Base-by-base conservation (phyloP, 106 monocot genomes). In the Gastrodia elata region DNA sequence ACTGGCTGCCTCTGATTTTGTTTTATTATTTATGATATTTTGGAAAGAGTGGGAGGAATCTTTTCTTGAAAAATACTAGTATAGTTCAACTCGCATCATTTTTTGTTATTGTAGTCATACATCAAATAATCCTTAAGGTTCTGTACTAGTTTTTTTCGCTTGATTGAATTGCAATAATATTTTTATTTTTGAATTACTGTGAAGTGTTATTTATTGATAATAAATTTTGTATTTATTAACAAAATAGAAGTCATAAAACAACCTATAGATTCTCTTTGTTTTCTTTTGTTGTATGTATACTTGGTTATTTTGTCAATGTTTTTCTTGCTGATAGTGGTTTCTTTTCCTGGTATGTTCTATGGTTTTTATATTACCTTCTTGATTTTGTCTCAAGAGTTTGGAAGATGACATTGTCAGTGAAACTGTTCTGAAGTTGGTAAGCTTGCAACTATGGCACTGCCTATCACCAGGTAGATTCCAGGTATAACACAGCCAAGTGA, bases 391-490 rank as follows among this genome's bases (percentile, higher is more conserved):
- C 52, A 52, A 92, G 93, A 99, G 98, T 87, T 82, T 99, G 76
- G 98, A 99, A 74, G 91, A 99, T 84, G 93, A 91, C 52, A 75
- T 99, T 75, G 91, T 99, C 8, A 91, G 98, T 79, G 93, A 91
- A 74, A 91, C 83, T 77, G 85, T 99, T 75, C 77, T 99, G 44
- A 94, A 94, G 82, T 89, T 99, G 82, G 98, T 91, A 56, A 91
- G 86, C 71, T 70, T 99, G 74, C 88, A 90, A 64, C 77, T 94
- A 65, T 99, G 98, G 98, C 93, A 94, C 55, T 72, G 88, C 61
- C 57, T 99, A 8, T 99, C 98, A 68, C 55, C 70, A 77, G 98
- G 98, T 57, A 81, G 93, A 71, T 83, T 98, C 73, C 90, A 98
- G 97, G 98, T 94, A 61, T 58, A 24, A 2, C 48, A 39, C 34